These are phyloP conservation scores for Striga hermonthica DNA, from an alignment of 305 asterid genomes.

Conservation along the genomic window DNA sequence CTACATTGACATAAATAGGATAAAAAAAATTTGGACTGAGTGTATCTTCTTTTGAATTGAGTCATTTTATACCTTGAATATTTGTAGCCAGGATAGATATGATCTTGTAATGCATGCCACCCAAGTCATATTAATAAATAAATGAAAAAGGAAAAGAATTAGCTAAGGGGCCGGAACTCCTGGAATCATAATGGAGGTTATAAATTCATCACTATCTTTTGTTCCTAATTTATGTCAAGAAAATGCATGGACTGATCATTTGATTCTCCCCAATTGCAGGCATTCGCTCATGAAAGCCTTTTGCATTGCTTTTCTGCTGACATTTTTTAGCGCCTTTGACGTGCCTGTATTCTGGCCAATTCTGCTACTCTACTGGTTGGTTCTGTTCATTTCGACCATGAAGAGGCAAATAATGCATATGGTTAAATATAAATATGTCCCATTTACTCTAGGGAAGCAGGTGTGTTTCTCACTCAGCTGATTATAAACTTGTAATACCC, in stretches of 20 bases:
- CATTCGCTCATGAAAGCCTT: conserved; percentile 80
- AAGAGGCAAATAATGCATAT: conserved; percentile 99
- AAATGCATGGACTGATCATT: conserved; percentile 27
- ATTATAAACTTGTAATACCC: background rate
- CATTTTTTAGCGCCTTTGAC: conserved; percentile 87
- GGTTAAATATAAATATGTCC: conserved; percentile 87
- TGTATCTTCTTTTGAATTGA: too few species aligned
- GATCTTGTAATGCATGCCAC: too few species aligned
- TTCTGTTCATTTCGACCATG: conserved; percentile 82
- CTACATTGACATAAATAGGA: too few species aligned
- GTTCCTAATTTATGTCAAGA: conserved; percentile 7
- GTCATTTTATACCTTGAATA: too few species aligned
- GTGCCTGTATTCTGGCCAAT: conserved; percentile 99
- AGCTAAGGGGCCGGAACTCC: too few species aligned
- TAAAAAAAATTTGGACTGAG: too few species aligned
- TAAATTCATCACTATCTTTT: too few species aligned
- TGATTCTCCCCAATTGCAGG: conserved; percentile 46
- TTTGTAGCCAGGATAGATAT: too few species aligned
- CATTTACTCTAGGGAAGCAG: conserved; percentile 93
- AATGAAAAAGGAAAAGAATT: too few species aligned
- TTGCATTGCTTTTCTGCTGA: conserved; percentile 69
- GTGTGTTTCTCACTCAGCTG: conserved; percentile 34
- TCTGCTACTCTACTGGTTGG: conserved; percentile 87
- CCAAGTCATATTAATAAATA: too few species aligned
- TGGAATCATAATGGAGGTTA: too few species aligned